phyloP scores from a whole-genome alignment of 768 basidiomycete genomes.

The Phylloporus scabripes region DNA sequence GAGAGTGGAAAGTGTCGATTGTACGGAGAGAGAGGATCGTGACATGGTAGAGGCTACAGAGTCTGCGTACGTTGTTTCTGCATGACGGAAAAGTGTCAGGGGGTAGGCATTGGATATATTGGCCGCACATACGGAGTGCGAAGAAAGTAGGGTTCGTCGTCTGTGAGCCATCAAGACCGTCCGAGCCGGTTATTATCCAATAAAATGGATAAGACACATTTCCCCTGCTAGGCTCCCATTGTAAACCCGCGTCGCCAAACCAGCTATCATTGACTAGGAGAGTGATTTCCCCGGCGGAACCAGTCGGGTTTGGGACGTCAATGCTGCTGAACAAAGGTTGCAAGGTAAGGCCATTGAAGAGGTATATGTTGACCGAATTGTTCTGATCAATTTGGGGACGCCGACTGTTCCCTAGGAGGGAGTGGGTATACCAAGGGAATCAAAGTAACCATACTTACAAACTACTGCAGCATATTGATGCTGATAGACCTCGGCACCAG shows the following conservation, averaged over 20 bases:
- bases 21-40: constrained; percentile 34
- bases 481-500: constrained; percentile 56
- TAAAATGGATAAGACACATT: constrained; percentile 66
- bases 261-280: constrained; percentile 68
- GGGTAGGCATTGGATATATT: not conserved
- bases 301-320: constrained; percentile 49
- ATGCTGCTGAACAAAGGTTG: constrained; percentile 39
- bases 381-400: constrained; percentile 60
- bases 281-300: constrained; percentile 47
- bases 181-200: constrained; percentile 65
- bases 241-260: constrained; percentile 53
- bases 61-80: constrained; percentile 75
- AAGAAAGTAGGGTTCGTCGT: constrained; percentile 67
- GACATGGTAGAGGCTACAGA: constrained; percentile 56
- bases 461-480: constrained; percentile 71
- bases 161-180: constrained; percentile 49
- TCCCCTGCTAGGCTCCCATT: constrained; percentile 39
- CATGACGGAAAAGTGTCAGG: constrained; percentile 8
- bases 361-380: constrained; percentile 67
- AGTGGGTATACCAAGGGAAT: constrained; percentile 10
- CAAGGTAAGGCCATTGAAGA: constrained; percentile 68
- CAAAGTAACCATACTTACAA: constrained; percentile 50
- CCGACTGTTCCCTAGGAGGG: constrained; percentile 62
- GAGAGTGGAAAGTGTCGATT: constrained; percentile 22
- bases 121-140: constrained; percentile 66